These are phyloP conservation scores for Pseudocercospora cruenta DNA, from an alignment of 2,329 filamentous ascomycete species.

Conservation along the genomic window DNA sequence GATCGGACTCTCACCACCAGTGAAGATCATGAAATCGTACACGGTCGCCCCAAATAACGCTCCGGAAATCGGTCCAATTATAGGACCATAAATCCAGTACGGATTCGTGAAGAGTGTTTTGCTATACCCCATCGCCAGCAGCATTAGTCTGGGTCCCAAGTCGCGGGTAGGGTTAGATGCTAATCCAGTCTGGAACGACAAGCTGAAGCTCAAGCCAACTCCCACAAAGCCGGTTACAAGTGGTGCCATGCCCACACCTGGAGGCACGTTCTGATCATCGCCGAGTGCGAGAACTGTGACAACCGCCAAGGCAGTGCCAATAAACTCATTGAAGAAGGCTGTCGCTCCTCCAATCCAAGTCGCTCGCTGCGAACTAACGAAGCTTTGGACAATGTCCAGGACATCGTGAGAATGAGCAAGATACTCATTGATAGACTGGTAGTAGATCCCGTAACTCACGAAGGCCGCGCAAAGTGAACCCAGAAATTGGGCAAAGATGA, in stretches of 20 bases:
- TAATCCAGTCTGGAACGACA: slow-evolving; percentile 52
- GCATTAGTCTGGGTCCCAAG: slow-evolving; percentile 53
- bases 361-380: slow-evolving; percentile 50
- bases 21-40: slow-evolving; percentile 56
- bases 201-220: slow-evolving; percentile 41
- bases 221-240: slow-evolving; percentile 53
- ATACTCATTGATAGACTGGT: slow-evolving; percentile 41
- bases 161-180: slow-evolving; percentile 55
- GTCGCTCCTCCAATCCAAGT: slow-evolving; percentile 47
- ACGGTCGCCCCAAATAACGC: slow-evolving; percentile 49
- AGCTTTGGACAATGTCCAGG: slow-evolving; percentile 42
- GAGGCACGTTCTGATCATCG: slow-evolving; percentile 36
- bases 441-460: slow-evolving; percentile 50
- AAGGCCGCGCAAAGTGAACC: slow-evolving; percentile 55
- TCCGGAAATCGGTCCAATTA: slow-evolving; percentile 46
- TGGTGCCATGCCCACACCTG: slow-evolving; percentile 55
- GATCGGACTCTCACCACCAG: slow-evolving; percentile 52
- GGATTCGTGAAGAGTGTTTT: slow-evolving; percentile 41
- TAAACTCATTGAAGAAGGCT: slow-evolving; percentile 55
- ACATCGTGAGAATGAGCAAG: slow-evolving; percentile 18
- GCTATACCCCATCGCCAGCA: slow-evolving; percentile 50
- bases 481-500: slow-evolving; percentile 56
- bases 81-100: slow-evolving; percentile 54
- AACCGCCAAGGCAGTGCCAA: slow-evolving; percentile 46
- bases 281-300: slow-evolving; percentile 45